A percentile compares a stretch with the other conserved stretches of the same genome.
Conservation (phyloP, 805 yeast genomes). For the Schizosaccharomyces lindneri region DNA sequence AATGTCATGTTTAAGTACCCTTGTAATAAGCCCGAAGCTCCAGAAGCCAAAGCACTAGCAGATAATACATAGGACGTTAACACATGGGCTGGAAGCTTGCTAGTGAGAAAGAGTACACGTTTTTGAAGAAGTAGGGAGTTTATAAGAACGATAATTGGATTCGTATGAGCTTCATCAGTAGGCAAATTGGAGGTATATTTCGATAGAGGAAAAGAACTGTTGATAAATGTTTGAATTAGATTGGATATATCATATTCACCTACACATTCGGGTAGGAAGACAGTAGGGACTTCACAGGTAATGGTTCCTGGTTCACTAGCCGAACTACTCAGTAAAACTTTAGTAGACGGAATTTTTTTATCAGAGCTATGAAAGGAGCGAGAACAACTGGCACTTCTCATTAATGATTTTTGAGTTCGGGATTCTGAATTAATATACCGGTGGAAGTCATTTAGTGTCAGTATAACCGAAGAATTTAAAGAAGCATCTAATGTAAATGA, state of each 20-base stretch:
- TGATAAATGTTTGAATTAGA: background rate
- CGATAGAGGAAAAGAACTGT: background rate
- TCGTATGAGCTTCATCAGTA: background rate
- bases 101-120: background rate
- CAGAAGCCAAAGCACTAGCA: conserved; percentile 25
- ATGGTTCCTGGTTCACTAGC: background rate
- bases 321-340: background rate
- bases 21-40: conserved; percentile 22
- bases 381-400: too few species aligned
- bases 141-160: background rate
- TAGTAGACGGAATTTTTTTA: too few species aligned
- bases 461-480: background rate
- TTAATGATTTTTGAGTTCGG: too few species aligned
- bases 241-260: conserved; percentile 11
- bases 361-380: too few species aligned
- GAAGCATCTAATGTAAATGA: background rate
- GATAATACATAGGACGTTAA: conserved; percentile 28
- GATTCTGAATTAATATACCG: too few species aligned
- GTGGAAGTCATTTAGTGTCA: background rate
- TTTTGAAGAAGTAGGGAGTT: background rate
- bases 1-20: conserved; percentile 25
- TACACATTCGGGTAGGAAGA: conserved; percentile 10
- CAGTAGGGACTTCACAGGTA: background rate
- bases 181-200: background rate
- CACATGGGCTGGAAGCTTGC: conserved; percentile 21